Evolutionary conservation across 257 asterid genomes (phyloP).

Genomic region (Hygrophila difformis): DNA sequence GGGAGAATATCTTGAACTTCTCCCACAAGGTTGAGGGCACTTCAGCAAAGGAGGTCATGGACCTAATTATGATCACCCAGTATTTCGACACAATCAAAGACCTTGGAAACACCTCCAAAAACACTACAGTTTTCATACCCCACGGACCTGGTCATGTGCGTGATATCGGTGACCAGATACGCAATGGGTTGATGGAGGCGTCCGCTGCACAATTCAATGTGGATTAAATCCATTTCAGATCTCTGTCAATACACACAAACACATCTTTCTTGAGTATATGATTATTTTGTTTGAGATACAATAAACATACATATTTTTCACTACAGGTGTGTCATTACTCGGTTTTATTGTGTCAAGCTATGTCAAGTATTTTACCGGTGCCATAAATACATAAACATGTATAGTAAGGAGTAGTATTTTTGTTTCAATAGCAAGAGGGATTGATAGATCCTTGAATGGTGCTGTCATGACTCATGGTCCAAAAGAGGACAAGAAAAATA

Average conservation of each 20-base stretch:
- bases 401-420: no score
- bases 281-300: no score
- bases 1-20: constrained; percentile 89
- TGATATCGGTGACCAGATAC: constrained; percentile 86
- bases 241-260: constrained; percentile 3
- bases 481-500: no score
- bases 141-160: constrained; percentile 98
- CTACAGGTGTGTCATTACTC: no score
- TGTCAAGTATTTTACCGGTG: no score
- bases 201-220: constrained; percentile 35
- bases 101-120: constrained; percentile 78
- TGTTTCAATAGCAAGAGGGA: no score
- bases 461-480: no score
- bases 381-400: no score
- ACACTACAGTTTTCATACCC: constrained; percentile 86
- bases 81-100: constrained; percentile 95
- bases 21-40: constrained; percentile 80
- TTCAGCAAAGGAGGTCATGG: constrained; percentile 94
- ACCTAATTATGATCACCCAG: constrained; percentile 93
- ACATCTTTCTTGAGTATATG: no score
- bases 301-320: no score
- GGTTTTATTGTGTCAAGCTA: not conserved
- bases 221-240: constrained; percentile 9
- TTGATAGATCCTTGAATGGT: no score
- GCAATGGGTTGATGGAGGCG: constrained; percentile 91